Evolutionary conservation across 1,284 basidiomycete genomes (phyloP), one percentile per base, ranked within the genome.

Genomic region (Pascua guehoae): DNA sequence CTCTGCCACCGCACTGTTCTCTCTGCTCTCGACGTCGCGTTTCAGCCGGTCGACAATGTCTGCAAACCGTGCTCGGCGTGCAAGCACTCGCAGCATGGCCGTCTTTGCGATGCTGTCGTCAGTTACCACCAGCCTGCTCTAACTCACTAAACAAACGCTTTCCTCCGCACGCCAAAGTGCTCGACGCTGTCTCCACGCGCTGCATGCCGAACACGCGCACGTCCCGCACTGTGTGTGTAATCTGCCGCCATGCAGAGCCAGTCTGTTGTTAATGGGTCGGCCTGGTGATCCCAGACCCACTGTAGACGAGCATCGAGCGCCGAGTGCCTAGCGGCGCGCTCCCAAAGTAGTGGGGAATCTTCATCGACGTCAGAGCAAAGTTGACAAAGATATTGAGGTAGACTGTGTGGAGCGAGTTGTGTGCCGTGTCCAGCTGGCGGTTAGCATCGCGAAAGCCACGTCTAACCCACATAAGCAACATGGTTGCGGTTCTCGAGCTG

Each of bases 351-450:
- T 85, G 82, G 51, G 89, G 85, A 81, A 93, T 88, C 78, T 93
- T 97, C 81, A 94, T 86, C 0, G 90, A 90, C 1, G 86, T 83
- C 24, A 95, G 74, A n/a, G 90, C 76, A 68, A 94, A 89, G 67
- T 87, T 88, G 73, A 93, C 86, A 71, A 92, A 93, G 10, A 96
- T 79, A 72, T 97, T 98, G 41, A 84, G 72, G 72, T 89, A 84
- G 3, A 90, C 85, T 0, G 82, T 83, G 39, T 80, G 66, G 32
- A 76, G 65, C 2, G 83, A 78, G 73, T 95, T 97, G 62, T 96
- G 81, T 8, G 70, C 68, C 2, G 84, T 83, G 73, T 98, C 94
- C 49, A 83, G 85, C 75, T 77, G 53, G 10, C n/a, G 16, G 55
- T 61, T 37, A 60, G 53, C 40, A 40, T 15, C 2, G 41, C 7